These are phyloP conservation scores for Coemansia furcata DNA, from an alignment of 192 early-diverging fungal species.

Conservation along the genomic window DNA sequence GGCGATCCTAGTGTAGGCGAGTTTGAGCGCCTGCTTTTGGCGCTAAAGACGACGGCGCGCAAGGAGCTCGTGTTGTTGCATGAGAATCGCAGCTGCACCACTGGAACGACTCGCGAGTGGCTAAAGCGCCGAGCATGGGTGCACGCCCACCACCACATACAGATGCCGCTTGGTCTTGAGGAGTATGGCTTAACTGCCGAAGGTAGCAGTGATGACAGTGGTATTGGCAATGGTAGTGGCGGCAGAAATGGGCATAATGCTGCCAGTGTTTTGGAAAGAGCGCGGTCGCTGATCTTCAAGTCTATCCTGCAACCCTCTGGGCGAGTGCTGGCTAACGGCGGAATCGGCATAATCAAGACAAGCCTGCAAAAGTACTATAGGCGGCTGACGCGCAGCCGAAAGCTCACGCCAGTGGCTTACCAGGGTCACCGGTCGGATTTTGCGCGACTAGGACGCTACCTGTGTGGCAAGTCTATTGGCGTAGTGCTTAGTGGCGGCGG, in stretches of 20 bases:
- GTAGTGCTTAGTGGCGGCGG: conserved; percentile 96
- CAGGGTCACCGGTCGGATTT: conserved; percentile 58
- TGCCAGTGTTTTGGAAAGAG: conserved; percentile 6
- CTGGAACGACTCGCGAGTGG: conserved; percentile 89
- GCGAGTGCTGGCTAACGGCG: conserved; percentile 24
- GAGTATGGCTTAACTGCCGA: not conserved
- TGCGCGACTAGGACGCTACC: conserved; percentile 82
- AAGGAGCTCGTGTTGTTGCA: conserved; percentile 96
- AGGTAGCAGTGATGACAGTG: not conserved
- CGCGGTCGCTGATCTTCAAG: conserved; percentile 16
- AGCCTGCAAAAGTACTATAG: conserved; percentile 69
- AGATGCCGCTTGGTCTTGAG: conserved; percentile 59
- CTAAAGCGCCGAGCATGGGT: conserved; percentile 91
- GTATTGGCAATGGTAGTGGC: not conserved
- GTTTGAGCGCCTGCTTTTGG: conserved; percentile 85
- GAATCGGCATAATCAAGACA: conserved; percentile 62
- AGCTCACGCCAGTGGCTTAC: conserved; percentile 40
- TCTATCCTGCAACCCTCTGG: conserved; percentile 25
- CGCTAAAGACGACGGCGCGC: conserved; percentile 95
- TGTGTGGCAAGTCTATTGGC: conserved; percentile 89
- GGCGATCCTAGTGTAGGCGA: conserved; percentile 90
- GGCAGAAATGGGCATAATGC: not conserved
- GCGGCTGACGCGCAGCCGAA: conserved; percentile 35
- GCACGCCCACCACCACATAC: conserved; percentile 95
- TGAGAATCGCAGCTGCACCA: conserved; percentile 65